Percentiles rank a stretch among this genome's conserved stretches.
Conservation (phyloP, 1,284 basidiomycete genomes). For the Marasmius fiardii region DNA sequence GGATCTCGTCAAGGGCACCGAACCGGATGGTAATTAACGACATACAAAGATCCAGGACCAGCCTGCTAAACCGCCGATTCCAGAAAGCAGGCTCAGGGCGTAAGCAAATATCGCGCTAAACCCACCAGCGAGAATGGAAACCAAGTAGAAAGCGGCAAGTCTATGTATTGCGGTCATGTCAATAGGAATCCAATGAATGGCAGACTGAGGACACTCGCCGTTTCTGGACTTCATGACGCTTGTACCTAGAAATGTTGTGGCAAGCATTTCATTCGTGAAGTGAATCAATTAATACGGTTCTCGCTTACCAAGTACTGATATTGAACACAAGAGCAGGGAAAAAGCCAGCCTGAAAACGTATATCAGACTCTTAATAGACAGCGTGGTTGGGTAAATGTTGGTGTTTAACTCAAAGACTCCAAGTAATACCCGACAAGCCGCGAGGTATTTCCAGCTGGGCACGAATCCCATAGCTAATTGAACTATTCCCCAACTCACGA, state of each 20-base stretch:
- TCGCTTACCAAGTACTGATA: constrained; percentile 42
- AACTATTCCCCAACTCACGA: constrained; percentile 40
- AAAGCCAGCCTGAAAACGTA: constrained; percentile 36
- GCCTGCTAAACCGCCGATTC: constrained; percentile 33
- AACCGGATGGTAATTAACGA: constrained; percentile 7
- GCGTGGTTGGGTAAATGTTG: constrained; percentile 30
- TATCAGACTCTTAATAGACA: constrained; percentile 31
- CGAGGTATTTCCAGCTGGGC: constrained; percentile 35
- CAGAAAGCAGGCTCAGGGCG: constrained; percentile 34
- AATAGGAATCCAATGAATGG: too few relatives aligned
- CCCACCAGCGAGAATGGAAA: constrained; percentile 36
- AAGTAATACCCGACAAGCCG: constrained; percentile 36
- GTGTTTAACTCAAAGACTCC: constrained; percentile 38
- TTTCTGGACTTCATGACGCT: constrained; percentile 42
- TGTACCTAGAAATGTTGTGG: constrained; percentile 36
- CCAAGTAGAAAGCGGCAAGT: constrained; percentile 40
- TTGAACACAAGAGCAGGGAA: constrained; percentile 43
- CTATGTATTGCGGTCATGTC: constrained; percentile 18
- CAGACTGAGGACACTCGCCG: constrained; percentile 24
- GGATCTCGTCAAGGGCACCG: background rate
- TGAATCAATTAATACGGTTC: background rate
- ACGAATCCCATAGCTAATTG: constrained; percentile 45
- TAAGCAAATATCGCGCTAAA: constrained; percentile 45
- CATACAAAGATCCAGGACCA: constrained; percentile 50
- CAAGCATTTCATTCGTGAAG: constrained; percentile 3